These are phyloP conservation scores for Sherardia arvensis DNA, from an alignment of 257 asterid genomes.

Conservation along the genomic window DNA sequence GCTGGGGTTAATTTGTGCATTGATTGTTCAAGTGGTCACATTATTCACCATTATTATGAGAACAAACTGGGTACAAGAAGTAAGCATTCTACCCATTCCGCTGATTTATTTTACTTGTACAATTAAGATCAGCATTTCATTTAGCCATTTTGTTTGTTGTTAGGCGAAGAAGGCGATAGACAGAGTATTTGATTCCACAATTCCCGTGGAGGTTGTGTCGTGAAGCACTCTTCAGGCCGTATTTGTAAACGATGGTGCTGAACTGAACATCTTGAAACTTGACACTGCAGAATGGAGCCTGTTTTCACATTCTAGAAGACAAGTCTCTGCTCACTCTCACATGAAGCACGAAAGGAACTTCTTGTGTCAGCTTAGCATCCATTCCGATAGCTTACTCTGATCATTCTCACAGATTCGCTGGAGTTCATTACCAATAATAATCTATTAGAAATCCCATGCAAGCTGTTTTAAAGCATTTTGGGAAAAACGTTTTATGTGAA, in stretches of 20 bases:
- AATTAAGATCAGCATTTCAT: neutral
- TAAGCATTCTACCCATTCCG: constrained; percentile 17
- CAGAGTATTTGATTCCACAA: constrained; percentile 34
- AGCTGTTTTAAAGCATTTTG: too few species aligned
- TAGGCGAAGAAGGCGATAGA: constrained; percentile 63
- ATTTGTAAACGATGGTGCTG: neutral
- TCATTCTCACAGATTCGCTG: neutral
- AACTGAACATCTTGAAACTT: too few species aligned
- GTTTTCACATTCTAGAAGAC: neutral
- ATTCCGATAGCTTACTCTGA: neutral
- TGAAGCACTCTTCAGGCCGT: neutral
- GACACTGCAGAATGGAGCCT: neutral
- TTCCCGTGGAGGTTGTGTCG: constrained; percentile 41
- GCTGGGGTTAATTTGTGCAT: constrained; percentile 59
- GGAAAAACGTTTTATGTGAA: too few species aligned
- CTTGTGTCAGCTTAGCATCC: neutral
- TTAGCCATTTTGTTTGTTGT: neutral
- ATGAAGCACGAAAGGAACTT: neutral
- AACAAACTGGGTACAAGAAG: constrained; percentile 60
- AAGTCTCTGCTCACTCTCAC: too few species aligned
- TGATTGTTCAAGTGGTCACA: constrained; percentile 59
- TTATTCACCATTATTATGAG: constrained; percentile 32
- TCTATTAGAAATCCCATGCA: too few species aligned
- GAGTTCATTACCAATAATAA: too few species aligned
- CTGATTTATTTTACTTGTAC: neutral